Base-by-base conservation (phyloP, 495 filamentous ascomycete species). In the Xylaria curta region DNA sequence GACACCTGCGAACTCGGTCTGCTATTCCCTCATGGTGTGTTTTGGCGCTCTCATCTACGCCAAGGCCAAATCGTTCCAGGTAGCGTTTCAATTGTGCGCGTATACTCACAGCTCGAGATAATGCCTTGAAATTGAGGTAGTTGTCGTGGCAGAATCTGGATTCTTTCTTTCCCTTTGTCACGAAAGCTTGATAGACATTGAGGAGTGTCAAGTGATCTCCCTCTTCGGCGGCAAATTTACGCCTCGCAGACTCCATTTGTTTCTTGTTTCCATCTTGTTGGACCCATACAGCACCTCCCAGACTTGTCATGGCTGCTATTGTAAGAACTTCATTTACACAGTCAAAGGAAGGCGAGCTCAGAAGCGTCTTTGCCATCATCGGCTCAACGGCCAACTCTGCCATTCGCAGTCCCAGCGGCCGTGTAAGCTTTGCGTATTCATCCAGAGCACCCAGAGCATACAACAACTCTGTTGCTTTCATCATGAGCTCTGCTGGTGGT, bases 161-260 rank as follows among this genome's bases (percentile, higher is more conserved):
- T 44, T 97, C 93, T 76, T 95, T 95, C 76, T 91, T 91, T 8
- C 94, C 94, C 66, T 91, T 93, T 2, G 92, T 95, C 56, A 95
- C 85, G 75, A 98, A 99, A 17, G 93, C 89, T 79, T 95, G 91
- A 79, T 97, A 99, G 26, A 94, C 93, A 76, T 99, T 99, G 33
- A 98, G 84, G 65, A 98, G 89, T 9, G 95, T 98, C 51, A 99
- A 85, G 76, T 98, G 96, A 76, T 99, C 96, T 3, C 96, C 96
- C 81, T 99, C 96, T 72, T 97, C 94, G 12, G 90, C 94, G 2
- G 95, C 92, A 75, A 98, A 99, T 70, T 92, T 95, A 28, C 93
- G 86, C 54, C 92, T 89, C 44, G 89, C 86, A 49, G 86, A 90
- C 74, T 97, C 94, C 42, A 88, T 86, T 42, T 85, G 81, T 73